These are phyloP conservation scores for Clathrospora elynae DNA, from an alignment of 2,329 filamentous ascomycete genomes.

Conservation along the genomic window DNA sequence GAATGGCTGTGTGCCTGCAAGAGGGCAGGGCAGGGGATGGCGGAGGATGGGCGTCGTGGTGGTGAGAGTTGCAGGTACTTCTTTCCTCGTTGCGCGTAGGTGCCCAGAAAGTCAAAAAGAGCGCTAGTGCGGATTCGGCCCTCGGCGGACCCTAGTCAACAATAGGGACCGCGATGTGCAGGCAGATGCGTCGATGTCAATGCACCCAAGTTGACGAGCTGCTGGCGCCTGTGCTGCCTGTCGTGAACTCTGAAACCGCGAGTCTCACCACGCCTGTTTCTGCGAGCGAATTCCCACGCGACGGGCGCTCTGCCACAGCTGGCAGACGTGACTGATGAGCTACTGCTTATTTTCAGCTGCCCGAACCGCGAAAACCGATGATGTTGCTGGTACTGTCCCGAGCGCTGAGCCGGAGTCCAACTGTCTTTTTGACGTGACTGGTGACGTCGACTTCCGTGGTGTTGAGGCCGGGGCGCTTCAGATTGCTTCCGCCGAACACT, in stretches of 20 bases:
- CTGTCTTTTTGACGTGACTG: slow-evolving; percentile 3
- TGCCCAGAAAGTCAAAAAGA: slow-evolving; percentile 34
- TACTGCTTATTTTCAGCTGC: slow-evolving; percentile 21
- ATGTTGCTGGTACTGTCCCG: slow-evolving; percentile 7
- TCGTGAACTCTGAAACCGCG: slow-evolving; percentile 29
- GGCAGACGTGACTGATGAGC: slow-evolving; percentile 29
- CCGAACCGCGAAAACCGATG: slow-evolving; percentile 8
- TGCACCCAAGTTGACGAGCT: slow-evolving; percentile 8
- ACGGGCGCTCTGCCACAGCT: slow-evolving; percentile 4
- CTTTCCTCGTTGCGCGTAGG: slow-evolving; percentile 44
- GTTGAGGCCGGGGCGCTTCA: slow-evolving; percentile 10
- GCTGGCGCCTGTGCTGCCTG: slow-evolving; percentile 12
- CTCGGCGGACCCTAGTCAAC: slow-evolving; percentile 29
- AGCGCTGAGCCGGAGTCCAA: slow-evolving; percentile 1
- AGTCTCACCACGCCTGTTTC: slow-evolving; percentile 33
- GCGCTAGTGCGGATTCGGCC: slow-evolving; percentile 32
- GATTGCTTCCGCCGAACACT: slow-evolving; percentile 24
- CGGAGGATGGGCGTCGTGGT: slow-evolving; percentile 37
- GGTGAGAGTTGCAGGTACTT: slow-evolving; percentile 46
- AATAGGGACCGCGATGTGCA: slow-evolving; percentile 23
- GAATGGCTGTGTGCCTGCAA: slow-evolving; percentile 26
- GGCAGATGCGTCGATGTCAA: slow-evolving; percentile 29
- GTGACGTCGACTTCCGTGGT: slow-evolving; percentile 10
- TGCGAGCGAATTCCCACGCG: slow-evolving; percentile 4
- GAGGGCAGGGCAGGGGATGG: slow-evolving; percentile 37